These are phyloP conservation scores for Sanghuangporus sanghuang DNA, from an alignment of 1,284 basidiomycete species.

Conservation along the genomic window DNA sequence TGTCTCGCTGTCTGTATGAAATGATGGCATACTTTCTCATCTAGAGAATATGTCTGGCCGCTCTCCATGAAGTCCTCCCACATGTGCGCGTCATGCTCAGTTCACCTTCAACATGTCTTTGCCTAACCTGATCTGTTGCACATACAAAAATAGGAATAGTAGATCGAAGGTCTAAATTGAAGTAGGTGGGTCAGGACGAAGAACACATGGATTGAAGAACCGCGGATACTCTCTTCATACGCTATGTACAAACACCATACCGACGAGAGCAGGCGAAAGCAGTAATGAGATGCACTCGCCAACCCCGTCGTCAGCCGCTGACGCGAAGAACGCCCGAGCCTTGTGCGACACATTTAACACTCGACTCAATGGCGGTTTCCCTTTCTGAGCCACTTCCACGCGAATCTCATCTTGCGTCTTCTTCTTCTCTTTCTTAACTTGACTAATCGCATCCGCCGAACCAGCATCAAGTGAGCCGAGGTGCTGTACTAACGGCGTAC, in stretches of 20 bases:
- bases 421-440: conserved; percentile 35
- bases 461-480: conserved; percentile 61
- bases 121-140: conserved; percentile 83
- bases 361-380: conserved; percentile 55
- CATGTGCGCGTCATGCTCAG: conserved; percentile 78
- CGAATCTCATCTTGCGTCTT: conserved; percentile 70
- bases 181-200: conserved; percentile 71
- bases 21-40: conserved; percentile 47
- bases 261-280: neutral
- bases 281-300: conserved; percentile 40
- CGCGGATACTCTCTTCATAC: conserved; percentile 59
- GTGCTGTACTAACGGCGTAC: conserved; percentile 59
- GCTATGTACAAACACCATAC: conserved; percentile 40
- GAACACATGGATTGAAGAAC: conserved; percentile 79
- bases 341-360: conserved; percentile 74
- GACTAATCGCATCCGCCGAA: conserved; percentile 40
- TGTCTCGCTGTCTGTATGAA: neutral
- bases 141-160: conserved; percentile 81
- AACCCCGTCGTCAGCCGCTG: conserved; percentile 79
- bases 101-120: conserved; percentile 87
- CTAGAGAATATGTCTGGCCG: conserved; percentile 74
- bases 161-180: conserved; percentile 70
- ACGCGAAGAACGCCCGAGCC: conserved; percentile 78
- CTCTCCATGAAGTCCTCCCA: conserved; percentile 59
- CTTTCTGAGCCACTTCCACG: conserved; percentile 54